A percentile compares a stretch with the other conserved stretches of the same genome.
These are phyloP conservation scores for Aspergillus carbonarius DNA, from an alignment of 2,329 filamentous ascomycete genomes.

Conservation along the genomic window DNA sequence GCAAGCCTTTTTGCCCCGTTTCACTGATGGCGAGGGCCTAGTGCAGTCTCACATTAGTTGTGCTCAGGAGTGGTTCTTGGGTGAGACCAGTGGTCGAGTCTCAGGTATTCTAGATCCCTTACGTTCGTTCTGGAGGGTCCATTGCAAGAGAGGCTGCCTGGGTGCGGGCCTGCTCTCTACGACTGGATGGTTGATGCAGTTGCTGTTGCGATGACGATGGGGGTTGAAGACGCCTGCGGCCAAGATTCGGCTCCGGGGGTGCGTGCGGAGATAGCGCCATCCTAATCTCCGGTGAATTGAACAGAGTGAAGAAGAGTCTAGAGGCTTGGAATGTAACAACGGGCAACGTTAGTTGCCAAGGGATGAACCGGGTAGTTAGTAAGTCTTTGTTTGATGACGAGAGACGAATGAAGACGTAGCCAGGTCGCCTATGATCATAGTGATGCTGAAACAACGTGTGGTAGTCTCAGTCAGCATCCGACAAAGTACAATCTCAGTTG, in stretches of 20 bases:
- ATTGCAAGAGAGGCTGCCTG: not conserved
- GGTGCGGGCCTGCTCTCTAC: not conserved
- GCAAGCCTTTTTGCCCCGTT: constrained; percentile 42
- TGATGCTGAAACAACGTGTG: too few relatives aligned
- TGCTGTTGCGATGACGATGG: not conserved
- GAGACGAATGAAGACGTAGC: not conserved
- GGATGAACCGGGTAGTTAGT: not conserved
- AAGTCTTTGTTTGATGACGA: not conserved
- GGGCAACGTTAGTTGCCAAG: not conserved
- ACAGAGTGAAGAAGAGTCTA: not conserved
- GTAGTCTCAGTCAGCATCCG: too few relatives aligned
- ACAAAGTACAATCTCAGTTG: too few relatives aligned
- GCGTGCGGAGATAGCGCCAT: constrained; percentile 4
- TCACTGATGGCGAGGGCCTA: constrained; percentile 20
- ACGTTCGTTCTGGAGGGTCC: not conserved
- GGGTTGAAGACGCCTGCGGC: not conserved
- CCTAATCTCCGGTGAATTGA: constrained; percentile 5
- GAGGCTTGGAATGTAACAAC: not conserved
- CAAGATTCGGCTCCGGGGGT: not conserved
- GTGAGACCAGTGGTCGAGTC: too few relatives aligned
- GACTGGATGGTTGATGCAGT: not conserved
- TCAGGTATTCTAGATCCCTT: not conserved
- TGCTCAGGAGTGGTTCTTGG: not conserved
- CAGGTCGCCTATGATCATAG: not conserved
- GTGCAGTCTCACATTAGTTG: not conserved